Conservation (phyloP, 2,329 filamentous ascomycete genomes). For the Xylariaceae sp. region DNA sequence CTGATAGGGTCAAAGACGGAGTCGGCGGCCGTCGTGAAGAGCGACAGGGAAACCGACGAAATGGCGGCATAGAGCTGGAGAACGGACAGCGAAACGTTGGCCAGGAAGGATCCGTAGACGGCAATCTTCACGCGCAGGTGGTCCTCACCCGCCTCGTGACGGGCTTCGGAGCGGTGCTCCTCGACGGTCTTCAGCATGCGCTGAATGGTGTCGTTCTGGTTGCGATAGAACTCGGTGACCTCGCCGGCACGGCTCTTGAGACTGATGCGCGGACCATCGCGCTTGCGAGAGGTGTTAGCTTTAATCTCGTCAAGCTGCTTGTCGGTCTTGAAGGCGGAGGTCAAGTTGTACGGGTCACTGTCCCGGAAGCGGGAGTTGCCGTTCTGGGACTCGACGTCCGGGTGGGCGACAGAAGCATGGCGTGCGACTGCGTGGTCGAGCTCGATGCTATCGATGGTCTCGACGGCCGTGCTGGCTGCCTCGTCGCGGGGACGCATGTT, state of each 20-base stretch:
- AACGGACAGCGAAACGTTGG: conserved; percentile 71
- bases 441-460: conserved; percentile 32
- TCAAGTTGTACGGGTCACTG: conserved; percentile 77
- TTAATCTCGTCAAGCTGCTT: conserved; percentile 72
- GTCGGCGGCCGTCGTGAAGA: conserved; percentile 97
- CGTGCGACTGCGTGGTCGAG: conserved; percentile 39
- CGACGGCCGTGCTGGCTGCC: conserved; percentile 44
- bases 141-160: conserved; percentile 73
- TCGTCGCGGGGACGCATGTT: conserved; percentile 17
- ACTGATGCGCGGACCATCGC: conserved; percentile 37
- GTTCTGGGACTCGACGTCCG: conserved; percentile 43
- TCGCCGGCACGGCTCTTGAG: conserved; percentile 41
- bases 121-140: conserved; percentile 68
- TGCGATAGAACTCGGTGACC: conserved; percentile 77
- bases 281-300: conserved; percentile 75
- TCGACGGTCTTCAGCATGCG: conserved; percentile 87
- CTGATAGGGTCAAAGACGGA: conserved; percentile 88
- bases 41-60: conserved; percentile 81
- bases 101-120: conserved; percentile 63
- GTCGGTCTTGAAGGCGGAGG: conserved; percentile 69
- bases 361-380: conserved; percentile 41
- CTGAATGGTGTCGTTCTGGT: conserved; percentile 91
- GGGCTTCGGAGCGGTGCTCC: conserved; percentile 78
- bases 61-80: conserved; percentile 88
- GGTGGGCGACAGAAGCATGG: conserved; percentile 33